phyloP scores from a whole-genome alignment of 768 basidiomycete species.

The Pleurotus cornucopiae region DNA sequence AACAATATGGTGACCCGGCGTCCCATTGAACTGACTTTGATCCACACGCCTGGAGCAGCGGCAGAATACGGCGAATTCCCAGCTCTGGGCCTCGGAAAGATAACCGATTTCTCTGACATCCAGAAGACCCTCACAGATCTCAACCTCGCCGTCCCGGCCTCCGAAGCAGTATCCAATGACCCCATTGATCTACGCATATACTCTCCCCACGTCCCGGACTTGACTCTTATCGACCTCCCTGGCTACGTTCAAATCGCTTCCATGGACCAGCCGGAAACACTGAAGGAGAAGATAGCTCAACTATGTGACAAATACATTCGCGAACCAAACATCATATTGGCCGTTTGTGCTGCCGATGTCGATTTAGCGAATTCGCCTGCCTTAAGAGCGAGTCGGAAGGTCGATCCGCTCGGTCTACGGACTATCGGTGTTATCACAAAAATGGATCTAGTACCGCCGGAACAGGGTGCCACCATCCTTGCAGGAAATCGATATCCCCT shows the following conservation, averaged over 20 bases:
- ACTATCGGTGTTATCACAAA: conserved; percentile 99
- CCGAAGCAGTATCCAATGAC: conserved; percentile 88
- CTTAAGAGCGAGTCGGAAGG: conserved; percentile 84
- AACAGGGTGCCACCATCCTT: conserved; percentile 77
- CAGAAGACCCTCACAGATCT: conserved; percentile 92
- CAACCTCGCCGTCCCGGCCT: conserved; percentile 88
- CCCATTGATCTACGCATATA: conserved; percentile 97
- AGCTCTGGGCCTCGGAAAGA: conserved; percentile 80
- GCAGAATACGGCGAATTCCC: conserved; percentile 95
- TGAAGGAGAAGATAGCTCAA: conserved; percentile 87
- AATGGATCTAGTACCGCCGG: conserved; percentile 93
- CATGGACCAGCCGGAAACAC: conserved; percentile 90
- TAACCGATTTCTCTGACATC: conserved; percentile 87
- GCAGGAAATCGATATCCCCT: conserved; percentile 93
- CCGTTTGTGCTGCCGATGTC: conserved; percentile 97
- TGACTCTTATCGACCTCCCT: conserved; percentile 95
- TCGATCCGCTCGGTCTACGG: conserved; percentile 91
- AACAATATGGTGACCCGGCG: conserved; percentile 99
- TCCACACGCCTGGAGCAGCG: conserved; percentile 75
- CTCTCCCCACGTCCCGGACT: conserved; percentile 92
- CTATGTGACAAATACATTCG: conserved; percentile 97
- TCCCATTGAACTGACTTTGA: conserved; percentile 95
- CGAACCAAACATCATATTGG: conserved; percentile 99
- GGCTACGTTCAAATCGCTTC: conserved; percentile 96
- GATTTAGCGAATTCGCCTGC: conserved; percentile 98